Base-by-base conservation (phyloP, 768 basidiomycete species). In the Tephrocybe sp. region DNA sequence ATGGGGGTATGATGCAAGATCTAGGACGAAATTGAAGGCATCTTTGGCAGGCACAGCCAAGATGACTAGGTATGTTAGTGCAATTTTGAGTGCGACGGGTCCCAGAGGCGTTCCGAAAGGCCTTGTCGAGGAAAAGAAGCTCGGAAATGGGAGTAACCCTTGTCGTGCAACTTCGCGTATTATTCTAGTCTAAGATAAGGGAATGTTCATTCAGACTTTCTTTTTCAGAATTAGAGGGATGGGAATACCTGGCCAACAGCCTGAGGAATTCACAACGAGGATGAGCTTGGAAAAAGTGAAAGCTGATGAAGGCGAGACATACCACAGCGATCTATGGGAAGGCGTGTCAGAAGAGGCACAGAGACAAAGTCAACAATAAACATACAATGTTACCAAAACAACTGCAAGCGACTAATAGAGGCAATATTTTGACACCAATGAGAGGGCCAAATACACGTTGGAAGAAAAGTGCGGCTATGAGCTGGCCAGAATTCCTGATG, bases 151-250 rank as follows among this genome's bases (percentile, higher is more conserved):
- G 15, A 82, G 63, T 4, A 82, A 63, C 9, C 79, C 79, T 64
- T 80, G 78, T 40, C 79, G 68, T 12, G 74, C 78, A 26, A 78
- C 67, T 60, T 82, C 80, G 19, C 78, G 72, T 24, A 80, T 65
- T 38, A 79, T 63, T 31, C 78, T 70, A 12, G 75, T 64, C 60
- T 76, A 32, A 13, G 6, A 8, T 32, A 19, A 16, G 7, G 5
- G 27, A 13, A 9, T 11, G 7, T 43, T 19, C 2, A 16, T 35
- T 28, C 15, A 28, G 19, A 25, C 19, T 5, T 9, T 15, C 15
- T 11, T 35, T 9, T 13, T 9, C 2, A 18, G 24, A 21, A 40
- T 27, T 6, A n/a, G 28, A 22, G 4, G n/a, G 24, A 30, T 39
- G 11, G 7, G 25, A 41, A 22, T 32, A 62, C 64, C 51, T 67